Evolutionary conservation across 2,329 filamentous ascomycete genomes (phyloP), one percentile per base, ranked within the genome.

Genomic region (Sarocladium strictum): DNA sequence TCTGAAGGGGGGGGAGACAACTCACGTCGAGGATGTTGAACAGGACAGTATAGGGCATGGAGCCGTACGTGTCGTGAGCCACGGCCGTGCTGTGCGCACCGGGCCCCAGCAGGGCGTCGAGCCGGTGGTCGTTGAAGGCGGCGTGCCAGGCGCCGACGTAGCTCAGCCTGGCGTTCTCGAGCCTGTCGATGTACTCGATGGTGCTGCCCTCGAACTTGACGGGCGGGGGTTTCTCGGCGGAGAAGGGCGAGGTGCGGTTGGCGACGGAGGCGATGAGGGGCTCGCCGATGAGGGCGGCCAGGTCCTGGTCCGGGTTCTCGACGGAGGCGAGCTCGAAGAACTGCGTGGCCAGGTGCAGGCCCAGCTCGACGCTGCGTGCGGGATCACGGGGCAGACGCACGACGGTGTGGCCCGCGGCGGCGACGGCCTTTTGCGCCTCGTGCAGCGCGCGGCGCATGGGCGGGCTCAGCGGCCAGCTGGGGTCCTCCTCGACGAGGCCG

Each of bases 21-120:
- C 38, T 43, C 17, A 43, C 38, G 23, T 43, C 38, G 7, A 43
- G 23, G 7, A 43, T 6, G 38, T 47, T 47, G 23, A 27, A 47
- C 7, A 29, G n/a, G 24, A 27, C 23, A n/a, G 43, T 47, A 23
- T 47, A 47, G 3, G 43, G 23, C 23, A 29, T 26, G 5, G 24
- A 27, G 21, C 43, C 43, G 24, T 47, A 47, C 9, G 24, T 26
- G 24, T 47, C 43, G n/a, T 47, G 43, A 29, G 43, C 23, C 3
- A 47, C 43, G 17, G 43, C 43, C 43, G 43, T 47, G 43, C 43
- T 47, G 23, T 47, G 43, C 17, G 43, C 43, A n/a, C 43, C 43
- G 17, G 43, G 43, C 7, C 23, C 43, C 15, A 47, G 43, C 7
- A 47, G 12, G 29, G 24, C 43, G 24, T 47, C 43, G 9, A 47